Base-by-base conservation (phyloP, 768 basidiomycete genomes). In the Tephrocybe sp. region DNA sequence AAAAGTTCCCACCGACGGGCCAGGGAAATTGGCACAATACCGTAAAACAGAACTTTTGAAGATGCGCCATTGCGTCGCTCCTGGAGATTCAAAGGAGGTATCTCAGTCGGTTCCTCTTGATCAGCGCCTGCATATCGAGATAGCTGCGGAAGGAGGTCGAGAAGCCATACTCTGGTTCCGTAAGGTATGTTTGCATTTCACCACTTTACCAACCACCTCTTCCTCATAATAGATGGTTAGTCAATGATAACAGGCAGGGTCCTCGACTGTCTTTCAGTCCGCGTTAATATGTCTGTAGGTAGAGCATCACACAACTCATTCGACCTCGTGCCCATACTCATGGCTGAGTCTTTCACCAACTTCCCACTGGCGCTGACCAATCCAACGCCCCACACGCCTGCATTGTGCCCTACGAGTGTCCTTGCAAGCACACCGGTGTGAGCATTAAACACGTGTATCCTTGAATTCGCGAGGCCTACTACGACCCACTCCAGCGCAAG, bases 401-500 rank as follows among this genome's bases (percentile, higher is more conserved):
- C 33, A 3, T 42, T 54, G 33, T 30, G 42, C n/a, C 33, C 54
- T 18, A 42, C 76, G 72, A 57, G 64, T 64, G 10, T 67, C 75
- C 19, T 62, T 77, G 27, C 82, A 84, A 89, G 79, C 1, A 86
- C 78, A 0, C 94, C 94, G 0, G 87, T 88, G 33, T 69, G 71
- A 1, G 89, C 84, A 54, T 86, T 86, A 69, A 92, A 97, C 9
- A 97, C 75, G 59, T 92, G 88, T 39, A 97, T 86, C 53, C 84
- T 83, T 55, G 79, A 78, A 63, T 88, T 94, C 8, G 90, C 88
- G 56, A 97, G 85, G 1, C 91, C 94, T 16, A 94, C 86, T 38
- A 95, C 85, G 60, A 97, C 82, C 78, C 86, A 91, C 38, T 88
- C 91, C 42, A 97, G 72, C 0, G 93, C 90, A 16, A 94, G 75